These are phyloP conservation scores for Esteya vermicola DNA, from an alignment of 2,329 filamentous ascomycete species.

Conservation along the genomic window DNA sequence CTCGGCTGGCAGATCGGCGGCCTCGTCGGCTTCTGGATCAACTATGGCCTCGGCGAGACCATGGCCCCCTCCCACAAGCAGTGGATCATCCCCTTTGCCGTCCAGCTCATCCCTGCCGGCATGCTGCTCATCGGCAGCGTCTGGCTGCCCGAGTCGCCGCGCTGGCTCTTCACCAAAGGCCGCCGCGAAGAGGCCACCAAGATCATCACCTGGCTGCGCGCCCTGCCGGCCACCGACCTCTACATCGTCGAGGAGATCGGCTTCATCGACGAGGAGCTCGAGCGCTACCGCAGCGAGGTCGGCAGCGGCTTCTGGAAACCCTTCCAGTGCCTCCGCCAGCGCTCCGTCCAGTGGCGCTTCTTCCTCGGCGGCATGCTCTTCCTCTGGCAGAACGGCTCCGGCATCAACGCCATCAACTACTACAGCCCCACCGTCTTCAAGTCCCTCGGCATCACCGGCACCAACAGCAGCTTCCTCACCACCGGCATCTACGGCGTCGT, in stretches of 20 bases:
- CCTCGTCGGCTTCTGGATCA: constrained; percentile 51
- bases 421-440: constrained; percentile 56
- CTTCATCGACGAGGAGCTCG: constrained; percentile 55
- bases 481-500: constrained; percentile 68
- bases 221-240: constrained; percentile 36
- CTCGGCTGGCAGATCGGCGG: constrained; percentile 51
- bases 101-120: constrained; percentile 54
- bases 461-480: constrained; percentile 34
- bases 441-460: constrained; percentile 30
- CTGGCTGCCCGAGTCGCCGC: constrained; percentile 25
- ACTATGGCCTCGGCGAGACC: constrained; percentile 44
- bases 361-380: constrained; percentile 62
- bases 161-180: constrained; percentile 14
- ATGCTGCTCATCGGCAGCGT: constrained; percentile 44
- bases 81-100: constrained; percentile 51
- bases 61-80: constrained; percentile 32
- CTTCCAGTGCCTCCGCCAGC: constrained; percentile 41
- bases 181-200: constrained; percentile 6
- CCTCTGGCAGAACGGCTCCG: constrained; percentile 63
- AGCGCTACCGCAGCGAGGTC: constrained; percentile 46
- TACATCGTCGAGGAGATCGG: constrained; percentile 64
- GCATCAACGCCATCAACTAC: constrained; percentile 72
- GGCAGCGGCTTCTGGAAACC: constrained; percentile 65
- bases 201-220: constrained; percentile 45
- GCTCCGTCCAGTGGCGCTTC: constrained; percentile 54